phyloP scores from a whole-genome alignment of 495 filamentous ascomycete species.

The Pseudoneurospora amorphoporcata region DNA sequence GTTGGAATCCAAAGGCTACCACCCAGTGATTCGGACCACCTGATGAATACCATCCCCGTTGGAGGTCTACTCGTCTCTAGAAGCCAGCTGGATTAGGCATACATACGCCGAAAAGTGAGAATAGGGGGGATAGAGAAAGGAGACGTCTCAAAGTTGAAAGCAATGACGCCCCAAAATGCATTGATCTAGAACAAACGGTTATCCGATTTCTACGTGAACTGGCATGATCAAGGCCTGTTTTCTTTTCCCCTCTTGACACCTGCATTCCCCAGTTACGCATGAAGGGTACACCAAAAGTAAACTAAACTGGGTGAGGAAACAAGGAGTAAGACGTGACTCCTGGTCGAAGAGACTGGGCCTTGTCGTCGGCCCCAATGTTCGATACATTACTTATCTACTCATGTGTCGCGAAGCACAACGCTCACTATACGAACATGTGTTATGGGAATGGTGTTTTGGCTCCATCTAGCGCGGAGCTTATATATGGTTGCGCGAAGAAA shows the following conservation, averaged over 20 bases:
- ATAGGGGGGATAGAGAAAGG: not conserved
- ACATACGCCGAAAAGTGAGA: not conserved
- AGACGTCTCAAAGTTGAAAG: not conserved
- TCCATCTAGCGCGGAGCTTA: not conserved
- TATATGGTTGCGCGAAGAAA: not conserved
- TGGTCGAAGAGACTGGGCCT: not conserved
- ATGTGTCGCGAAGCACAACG: not conserved
- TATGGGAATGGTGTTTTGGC: not conserved
- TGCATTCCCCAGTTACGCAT: not conserved
- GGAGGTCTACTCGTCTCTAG: not conserved
- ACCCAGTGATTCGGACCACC: no score
- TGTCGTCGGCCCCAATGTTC: not conserved
- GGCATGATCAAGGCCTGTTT: not conserved
- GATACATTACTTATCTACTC: not conserved
- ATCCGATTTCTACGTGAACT: not conserved
- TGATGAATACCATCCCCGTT: no score
- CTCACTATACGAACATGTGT: not conserved
- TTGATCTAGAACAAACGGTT: not conserved
- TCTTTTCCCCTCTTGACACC: not conserved
- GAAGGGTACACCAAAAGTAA: not conserved
- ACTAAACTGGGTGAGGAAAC: not conserved
- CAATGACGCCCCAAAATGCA: not conserved
- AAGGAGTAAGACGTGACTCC: not conserved
- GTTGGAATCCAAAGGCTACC: not conserved
- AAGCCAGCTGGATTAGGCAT: not conserved